Evolutionary conservation across 306 rosid species (phyloP).

Genomic region (Prunus campanulata): DNA sequence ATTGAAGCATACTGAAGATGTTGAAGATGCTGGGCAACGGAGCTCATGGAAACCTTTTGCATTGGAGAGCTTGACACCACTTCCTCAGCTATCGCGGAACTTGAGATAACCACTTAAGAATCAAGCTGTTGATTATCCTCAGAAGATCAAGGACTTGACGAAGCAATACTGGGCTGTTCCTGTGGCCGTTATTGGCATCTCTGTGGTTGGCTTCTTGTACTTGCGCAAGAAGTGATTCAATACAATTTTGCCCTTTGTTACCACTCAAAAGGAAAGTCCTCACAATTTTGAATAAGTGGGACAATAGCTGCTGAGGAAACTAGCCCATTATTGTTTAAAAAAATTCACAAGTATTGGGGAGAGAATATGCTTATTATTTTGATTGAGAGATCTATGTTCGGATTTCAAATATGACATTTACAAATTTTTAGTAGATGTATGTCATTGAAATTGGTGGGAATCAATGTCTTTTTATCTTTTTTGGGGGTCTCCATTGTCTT

Average conservation of each 20-base stretch:
- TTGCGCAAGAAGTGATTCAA: constrained; percentile 48
- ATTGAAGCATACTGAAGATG: constrained; percentile 49
- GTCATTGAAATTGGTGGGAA: background rate
- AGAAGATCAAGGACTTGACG: constrained; percentile 38
- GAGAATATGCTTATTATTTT: background rate
- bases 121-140: constrained; percentile 16
- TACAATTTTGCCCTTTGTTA: constrained; percentile 16
- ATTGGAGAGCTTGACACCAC: constrained; percentile 64
- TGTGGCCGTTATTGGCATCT: constrained; percentile 46
- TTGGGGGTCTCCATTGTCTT: background rate
- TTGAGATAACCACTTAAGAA: constrained; percentile 29
- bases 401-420: constrained; percentile 10
- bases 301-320: constrained; percentile 9
- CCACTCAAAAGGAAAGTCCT: background rate
- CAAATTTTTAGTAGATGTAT: background rate
- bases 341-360: background rate
- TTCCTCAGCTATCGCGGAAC: background rate
- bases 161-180: constrained; percentile 68
- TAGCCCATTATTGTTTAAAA: constrained; percentile 7
- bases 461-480: background rate
- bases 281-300: constrained; percentile 40
- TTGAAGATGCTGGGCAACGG: constrained; percentile 93
- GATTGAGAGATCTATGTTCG: constrained; percentile 23
- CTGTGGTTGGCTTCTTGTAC: constrained; percentile 56
- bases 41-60: constrained; percentile 61